A percentile compares a stretch with the other conserved stretches of the same genome.
These are phyloP conservation scores for Irpex rosettiformis DNA, from an alignment of 1,284 basidiomycete genomes.

Conservation along the genomic window DNA sequence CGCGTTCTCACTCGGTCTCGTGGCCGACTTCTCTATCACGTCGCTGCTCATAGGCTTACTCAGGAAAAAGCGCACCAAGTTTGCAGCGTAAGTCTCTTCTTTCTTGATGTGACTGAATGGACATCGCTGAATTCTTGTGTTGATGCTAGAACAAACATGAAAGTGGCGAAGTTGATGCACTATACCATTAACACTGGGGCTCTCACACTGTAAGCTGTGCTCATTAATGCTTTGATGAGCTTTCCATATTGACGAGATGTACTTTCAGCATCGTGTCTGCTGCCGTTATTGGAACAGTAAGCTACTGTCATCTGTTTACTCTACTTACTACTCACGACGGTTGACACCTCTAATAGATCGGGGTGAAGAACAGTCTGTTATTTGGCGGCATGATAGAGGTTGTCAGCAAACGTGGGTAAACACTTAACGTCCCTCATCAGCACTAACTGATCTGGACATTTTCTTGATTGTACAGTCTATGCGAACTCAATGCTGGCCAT, in stretches of 20 bases:
- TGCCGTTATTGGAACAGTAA: not conserved
- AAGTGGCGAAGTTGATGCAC: not conserved
- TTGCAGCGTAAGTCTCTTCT: not conserved
- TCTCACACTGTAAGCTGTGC: not conserved
- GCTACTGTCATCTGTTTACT: not conserved
- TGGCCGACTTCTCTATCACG: constrained; percentile 4
- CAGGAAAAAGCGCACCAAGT: not conserved
- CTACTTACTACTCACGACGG: not conserved
- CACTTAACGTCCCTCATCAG: not conserved
- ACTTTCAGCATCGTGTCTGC: not conserved
- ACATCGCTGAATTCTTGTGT: not conserved
- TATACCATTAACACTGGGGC: constrained; percentile 8
- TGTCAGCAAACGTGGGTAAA: constrained; percentile 9
- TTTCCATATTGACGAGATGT: not conserved
- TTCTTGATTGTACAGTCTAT: constrained; percentile 2
- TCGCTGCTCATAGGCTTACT: not conserved
- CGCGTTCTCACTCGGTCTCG: not conserved
- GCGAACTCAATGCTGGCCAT: constrained; percentile 10
- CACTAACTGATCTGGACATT: not conserved
- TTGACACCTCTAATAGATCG: not conserved
- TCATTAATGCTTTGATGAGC: not conserved
- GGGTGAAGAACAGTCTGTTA: constrained; percentile 1
- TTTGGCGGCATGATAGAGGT: constrained; percentile 10
- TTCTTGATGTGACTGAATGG: not conserved
- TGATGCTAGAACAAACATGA: not conserved